Conservation (phyloP, 805 yeast species). For the Cyberlindnera galapagoensis region DNA sequence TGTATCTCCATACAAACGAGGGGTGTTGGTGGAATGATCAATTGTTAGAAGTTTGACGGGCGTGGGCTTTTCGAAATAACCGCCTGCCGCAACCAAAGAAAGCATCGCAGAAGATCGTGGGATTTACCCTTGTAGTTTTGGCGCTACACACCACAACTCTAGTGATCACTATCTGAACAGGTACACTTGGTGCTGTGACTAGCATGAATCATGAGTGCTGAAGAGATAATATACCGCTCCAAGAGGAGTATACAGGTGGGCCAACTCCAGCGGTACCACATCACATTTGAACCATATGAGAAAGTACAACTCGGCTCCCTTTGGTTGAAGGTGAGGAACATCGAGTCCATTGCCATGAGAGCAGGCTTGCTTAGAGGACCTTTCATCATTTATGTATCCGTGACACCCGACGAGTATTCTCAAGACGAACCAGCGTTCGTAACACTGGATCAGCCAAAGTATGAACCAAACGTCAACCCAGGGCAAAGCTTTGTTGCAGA, state of each 20-base stretch:
- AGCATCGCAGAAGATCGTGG: no score
- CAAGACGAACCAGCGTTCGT: conserved; percentile 45
- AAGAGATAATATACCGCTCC: conserved; percentile 30
- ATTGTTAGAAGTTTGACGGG: no score
- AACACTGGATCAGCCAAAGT: conserved; percentile 73
- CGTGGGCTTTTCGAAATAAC: no score
- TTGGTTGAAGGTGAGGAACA: conserved; percentile 56
- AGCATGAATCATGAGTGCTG: conserved; percentile 8
- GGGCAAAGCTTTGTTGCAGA: conserved; percentile 59
- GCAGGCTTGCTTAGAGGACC: conserved; percentile 80
- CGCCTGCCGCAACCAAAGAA: no score
- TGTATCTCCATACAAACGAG: no score
- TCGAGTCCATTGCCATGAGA: conserved; percentile 51
- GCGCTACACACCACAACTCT: no score
- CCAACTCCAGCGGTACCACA: conserved; percentile 48
- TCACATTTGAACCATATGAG: conserved; percentile 33
- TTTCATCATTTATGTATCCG: conserved; percentile 65
- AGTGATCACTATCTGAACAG: no score
- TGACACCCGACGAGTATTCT: conserved; percentile 48
- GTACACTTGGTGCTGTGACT: no score
- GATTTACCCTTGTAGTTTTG: no score
- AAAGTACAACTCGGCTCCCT: conserved; percentile 27
- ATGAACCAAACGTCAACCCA: conserved; percentile 65
- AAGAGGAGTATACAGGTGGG: conserved; percentile 38
- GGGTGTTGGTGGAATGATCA: no score